phyloP scores from a whole-genome alignment of 75 land plant species.

The Sequoiadendron giganteum region DNA sequence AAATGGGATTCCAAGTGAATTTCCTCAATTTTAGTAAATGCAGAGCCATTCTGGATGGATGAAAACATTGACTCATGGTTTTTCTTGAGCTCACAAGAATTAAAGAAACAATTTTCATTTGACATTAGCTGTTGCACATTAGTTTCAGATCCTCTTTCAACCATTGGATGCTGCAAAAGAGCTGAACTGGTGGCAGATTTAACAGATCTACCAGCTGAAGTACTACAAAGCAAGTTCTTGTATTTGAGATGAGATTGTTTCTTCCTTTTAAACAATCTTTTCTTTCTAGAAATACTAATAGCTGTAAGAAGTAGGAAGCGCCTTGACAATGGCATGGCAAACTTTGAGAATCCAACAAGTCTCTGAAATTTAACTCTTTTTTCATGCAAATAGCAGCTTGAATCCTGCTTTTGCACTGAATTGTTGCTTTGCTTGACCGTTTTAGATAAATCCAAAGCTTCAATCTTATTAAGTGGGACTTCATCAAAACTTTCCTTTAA shows the following conservation, averaged over 20 bases:
- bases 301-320: not conserved
- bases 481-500: not conserved
- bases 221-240: not conserved
- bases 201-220: not conserved
- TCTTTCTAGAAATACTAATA: not conserved
- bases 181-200: not conserved
- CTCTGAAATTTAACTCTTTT: not conserved
- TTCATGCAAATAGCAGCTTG: not conserved
- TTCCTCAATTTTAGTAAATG: not conserved
- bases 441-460: not conserved
- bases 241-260: not conserved
- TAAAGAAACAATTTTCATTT: not conserved
- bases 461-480: not conserved
- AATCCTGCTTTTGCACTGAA: slow-evolving; percentile 5
- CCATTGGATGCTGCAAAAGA: not conserved
- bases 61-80: not conserved
- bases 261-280: not conserved
- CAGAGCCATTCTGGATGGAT: not conserved
- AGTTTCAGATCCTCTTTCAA: not conserved
- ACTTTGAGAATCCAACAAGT: not conserved
- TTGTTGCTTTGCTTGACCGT: not conserved
- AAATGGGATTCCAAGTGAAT: not conserved
- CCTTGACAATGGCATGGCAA: slow-evolving; percentile 1
- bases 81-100: not conserved
- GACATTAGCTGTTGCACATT: not conserved